These are phyloP conservation scores for Perkinsus olseni DNA, from an alignment of 169 alveolate species.

Conservation along the genomic window DNA sequence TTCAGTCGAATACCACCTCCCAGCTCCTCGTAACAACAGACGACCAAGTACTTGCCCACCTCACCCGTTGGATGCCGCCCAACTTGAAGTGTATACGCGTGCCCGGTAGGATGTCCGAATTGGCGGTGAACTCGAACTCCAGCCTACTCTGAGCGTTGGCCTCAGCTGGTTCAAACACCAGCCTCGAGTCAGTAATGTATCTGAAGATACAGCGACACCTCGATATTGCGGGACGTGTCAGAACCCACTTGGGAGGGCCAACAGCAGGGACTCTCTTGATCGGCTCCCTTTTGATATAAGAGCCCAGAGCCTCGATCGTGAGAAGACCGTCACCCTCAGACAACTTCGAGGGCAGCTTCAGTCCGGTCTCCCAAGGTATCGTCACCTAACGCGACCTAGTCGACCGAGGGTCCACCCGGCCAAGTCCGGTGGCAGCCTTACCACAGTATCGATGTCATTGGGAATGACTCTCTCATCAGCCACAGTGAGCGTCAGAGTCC, in stretches of 20 bases:
- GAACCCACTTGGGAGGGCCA: background rate
- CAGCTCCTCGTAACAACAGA: no score
- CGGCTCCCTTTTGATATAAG: slow-evolving; percentile 4
- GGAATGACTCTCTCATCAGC: background rate
- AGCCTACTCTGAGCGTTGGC: background rate
- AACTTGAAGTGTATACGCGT: background rate
- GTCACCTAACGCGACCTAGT: background rate
- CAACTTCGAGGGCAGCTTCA: slow-evolving; percentile 3
- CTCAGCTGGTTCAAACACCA: background rate
- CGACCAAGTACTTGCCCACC: no score
- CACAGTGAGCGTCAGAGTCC: background rate
- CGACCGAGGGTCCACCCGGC: background rate
- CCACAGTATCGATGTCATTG: background rate
- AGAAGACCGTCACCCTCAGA: slow-evolving; percentile 3
- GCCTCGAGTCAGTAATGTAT: slow-evolving; percentile 1
- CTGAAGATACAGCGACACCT: background rate
- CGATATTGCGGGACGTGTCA: background rate
- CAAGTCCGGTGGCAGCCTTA: background rate
- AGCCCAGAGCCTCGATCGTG: slow-evolving; percentile 10
- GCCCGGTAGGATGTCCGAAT: slow-evolving; percentile 8
- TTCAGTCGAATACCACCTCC: no score
- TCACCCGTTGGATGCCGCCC: background rate
- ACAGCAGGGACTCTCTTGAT: background rate
- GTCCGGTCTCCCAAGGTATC: background rate
- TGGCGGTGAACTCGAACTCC: background rate